Evolutionary conservation across 495 filamentous ascomycete species (phyloP).

Genomic region (Astrothelium subdiscretum): DNA sequence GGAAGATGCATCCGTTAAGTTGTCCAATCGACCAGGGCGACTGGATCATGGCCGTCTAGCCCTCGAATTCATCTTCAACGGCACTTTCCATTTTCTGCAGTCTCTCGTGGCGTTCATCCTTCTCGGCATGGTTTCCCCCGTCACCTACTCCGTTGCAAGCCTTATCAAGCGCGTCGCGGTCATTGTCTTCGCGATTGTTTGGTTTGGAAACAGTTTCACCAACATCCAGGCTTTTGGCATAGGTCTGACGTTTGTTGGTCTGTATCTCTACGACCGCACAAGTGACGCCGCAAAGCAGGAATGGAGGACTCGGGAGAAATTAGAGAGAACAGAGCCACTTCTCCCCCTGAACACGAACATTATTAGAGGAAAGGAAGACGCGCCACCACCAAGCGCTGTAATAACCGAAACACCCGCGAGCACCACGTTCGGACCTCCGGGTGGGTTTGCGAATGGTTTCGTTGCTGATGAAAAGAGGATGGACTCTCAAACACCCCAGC

Average conservation of each 20-base stretch:
- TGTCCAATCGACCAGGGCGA: slow-evolving; percentile 45
- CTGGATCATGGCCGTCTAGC: slow-evolving; percentile 69
- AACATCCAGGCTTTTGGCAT: slow-evolving; percentile 75
- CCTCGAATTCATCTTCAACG: slow-evolving; percentile 90
- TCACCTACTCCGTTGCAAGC: slow-evolving; percentile 92
- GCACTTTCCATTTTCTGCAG: slow-evolving; percentile 91
- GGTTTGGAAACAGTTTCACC: slow-evolving; percentile 87
- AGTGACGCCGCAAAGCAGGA: slow-evolving; percentile 76
- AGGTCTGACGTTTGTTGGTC: slow-evolving; percentile 73
- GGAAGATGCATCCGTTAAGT: slow-evolving; percentile 47
- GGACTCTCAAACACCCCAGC: neutral
- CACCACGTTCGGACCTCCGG: neutral
- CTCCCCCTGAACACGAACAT: slow-evolving; percentile 51
- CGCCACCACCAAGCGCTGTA: slow-evolving; percentile 1
- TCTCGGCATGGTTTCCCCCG: slow-evolving; percentile 81
- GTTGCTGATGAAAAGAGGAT: slow-evolving; percentile 11
- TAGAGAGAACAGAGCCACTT: slow-evolving; percentile 49
- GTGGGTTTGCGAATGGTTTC: slow-evolving; percentile 27
- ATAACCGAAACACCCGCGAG: neutral
- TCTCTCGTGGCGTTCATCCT: slow-evolving; percentile 92
- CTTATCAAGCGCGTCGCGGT: slow-evolving; percentile 97
- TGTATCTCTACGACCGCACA: slow-evolving; percentile 95
- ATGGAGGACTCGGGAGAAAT: slow-evolving; percentile 46
- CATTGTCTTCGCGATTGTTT: slow-evolving; percentile 86
- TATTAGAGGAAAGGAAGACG: slow-evolving; percentile 7